Evolutionary conservation across 176 grass and related monocot species (phyloP), one percentile per base, ranked within the genome.

Genomic region (Paspalum notatum): DNA sequence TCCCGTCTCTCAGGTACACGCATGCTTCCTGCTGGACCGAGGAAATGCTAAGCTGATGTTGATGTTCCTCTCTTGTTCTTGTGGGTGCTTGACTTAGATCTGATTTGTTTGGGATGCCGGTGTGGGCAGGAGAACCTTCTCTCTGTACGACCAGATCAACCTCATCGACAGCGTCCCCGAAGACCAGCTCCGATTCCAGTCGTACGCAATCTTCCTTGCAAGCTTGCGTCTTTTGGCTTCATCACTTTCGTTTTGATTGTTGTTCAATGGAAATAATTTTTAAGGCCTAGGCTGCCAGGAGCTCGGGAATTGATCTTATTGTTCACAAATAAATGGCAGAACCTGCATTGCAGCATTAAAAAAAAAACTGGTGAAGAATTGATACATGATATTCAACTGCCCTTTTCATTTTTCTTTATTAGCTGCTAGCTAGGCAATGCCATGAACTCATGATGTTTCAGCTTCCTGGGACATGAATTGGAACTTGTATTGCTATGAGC

Each of bases 141-240:
- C 96, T 22, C 77, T 95, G 32, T 99, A 99, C 77, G 96, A 99
- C 85, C 93, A 99, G 90, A 99, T 99, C 78, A 99, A 99, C 85
- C 96, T 99, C 70, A 99, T 99, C 78, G 92, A 99, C 83, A 91
- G 18, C 48, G 90, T 99, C 60, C 90, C 90, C 8, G 86, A 95
- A 59, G 92, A 89, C 81, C 88, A 95, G 55, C 84, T 95, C 14
- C 92, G 90, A 18, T 99, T 99, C 77, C 92, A 95, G 82, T 71
- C 92, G 96, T 99, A 92, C 84, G 96, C 91, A 89, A 87, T 48
- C 45, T 60, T 27, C 14, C 13, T 56, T 43, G 24, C 16, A 51
- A 57, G 32, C 32, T 32, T 32, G 32, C 32, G 3, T 48, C 13
- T 46, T 67, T 45, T 7, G 5, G 5, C 18, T 40, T 69, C 53